Percentiles rank a stretch among this genome's conserved stretches.
Conservation (phyloP, 2,329 filamentous ascomycete species). For the Penicillium polonicum region DNA sequence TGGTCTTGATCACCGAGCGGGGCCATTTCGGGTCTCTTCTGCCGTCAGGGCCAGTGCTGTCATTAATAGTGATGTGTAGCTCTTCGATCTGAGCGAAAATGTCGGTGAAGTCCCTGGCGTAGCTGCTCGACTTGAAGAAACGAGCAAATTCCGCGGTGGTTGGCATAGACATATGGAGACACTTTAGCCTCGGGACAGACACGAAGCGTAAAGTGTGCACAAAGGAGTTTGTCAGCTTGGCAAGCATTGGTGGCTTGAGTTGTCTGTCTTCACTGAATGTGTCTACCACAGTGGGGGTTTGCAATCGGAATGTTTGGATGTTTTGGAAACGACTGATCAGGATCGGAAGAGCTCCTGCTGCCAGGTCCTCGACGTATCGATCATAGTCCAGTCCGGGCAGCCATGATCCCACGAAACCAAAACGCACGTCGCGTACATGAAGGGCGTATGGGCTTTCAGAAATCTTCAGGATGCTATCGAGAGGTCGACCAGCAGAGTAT, state of each 20-base stretch:
- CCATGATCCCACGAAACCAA: slow-evolving; percentile 1
- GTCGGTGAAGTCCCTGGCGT: neutral
- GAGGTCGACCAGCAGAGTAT: neutral
- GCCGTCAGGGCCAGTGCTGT: neutral
- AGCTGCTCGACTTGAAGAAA: neutral
- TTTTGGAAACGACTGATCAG: neutral
- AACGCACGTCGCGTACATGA: neutral
- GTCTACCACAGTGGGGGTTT: neutral
- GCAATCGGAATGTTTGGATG: neutral
- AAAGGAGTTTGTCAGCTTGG: neutral
- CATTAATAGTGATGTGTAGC: neutral
- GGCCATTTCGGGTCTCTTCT: neutral
- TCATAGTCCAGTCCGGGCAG: neutral
- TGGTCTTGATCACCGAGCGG: neutral
- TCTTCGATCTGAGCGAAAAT: neutral
- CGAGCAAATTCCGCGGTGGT: neutral
- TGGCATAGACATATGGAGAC: neutral
- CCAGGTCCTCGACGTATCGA: neutral
- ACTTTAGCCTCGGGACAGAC: neutral
- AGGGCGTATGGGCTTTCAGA: neutral
- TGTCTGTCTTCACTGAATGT: neutral
- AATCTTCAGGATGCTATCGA: neutral
- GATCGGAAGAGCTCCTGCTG: neutral
- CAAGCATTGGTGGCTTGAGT: neutral
- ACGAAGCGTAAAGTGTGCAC: neutral